phyloP scores from a whole-genome alignment of 2,329 filamentous ascomycete species.

The Pestalotiopsis sp. region DNA sequence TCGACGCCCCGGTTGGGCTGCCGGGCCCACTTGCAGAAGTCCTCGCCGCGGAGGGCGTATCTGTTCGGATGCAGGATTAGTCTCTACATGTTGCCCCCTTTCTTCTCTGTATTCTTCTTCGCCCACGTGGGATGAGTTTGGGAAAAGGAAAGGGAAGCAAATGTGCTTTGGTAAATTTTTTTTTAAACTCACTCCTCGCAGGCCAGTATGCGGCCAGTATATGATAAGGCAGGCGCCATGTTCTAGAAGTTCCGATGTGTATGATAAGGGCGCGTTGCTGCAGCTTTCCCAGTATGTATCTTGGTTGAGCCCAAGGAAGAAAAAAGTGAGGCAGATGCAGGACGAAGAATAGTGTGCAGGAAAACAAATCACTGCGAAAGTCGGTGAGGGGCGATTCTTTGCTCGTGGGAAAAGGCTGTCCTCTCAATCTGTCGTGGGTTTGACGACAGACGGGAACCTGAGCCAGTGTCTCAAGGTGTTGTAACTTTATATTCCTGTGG shows the following conservation, averaged over 20 bases:
- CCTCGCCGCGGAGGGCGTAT: conserved; percentile 11
- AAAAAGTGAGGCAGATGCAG: background rate
- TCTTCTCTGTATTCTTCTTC: background rate
- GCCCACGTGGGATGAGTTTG: background rate
- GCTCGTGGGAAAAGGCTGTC: background rate
- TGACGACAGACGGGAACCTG: background rate
- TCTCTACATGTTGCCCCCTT: background rate
- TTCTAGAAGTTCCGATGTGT: background rate
- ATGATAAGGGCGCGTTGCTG: background rate
- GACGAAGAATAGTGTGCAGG: background rate
- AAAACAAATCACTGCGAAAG: background rate
- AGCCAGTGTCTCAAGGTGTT: background rate
- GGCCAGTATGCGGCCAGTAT: conserved; percentile 3
- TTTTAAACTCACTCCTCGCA: conserved; percentile 11
- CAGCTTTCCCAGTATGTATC: background rate
- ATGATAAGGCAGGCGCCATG: background rate
- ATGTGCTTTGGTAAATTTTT: background rate
- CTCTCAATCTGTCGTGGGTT: background rate
- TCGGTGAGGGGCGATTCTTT: background rate
- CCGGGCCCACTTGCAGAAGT: conserved; percentile 13
- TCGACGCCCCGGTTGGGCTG: conserved; percentile 3
- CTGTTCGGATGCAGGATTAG: background rate
- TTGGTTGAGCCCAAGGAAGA: background rate
- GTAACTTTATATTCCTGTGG: background rate
- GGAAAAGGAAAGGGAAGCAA: background rate